Conservation (phyloP, 2,329 filamentous ascomycete species). For the Diaporthe caulivora region DNA sequence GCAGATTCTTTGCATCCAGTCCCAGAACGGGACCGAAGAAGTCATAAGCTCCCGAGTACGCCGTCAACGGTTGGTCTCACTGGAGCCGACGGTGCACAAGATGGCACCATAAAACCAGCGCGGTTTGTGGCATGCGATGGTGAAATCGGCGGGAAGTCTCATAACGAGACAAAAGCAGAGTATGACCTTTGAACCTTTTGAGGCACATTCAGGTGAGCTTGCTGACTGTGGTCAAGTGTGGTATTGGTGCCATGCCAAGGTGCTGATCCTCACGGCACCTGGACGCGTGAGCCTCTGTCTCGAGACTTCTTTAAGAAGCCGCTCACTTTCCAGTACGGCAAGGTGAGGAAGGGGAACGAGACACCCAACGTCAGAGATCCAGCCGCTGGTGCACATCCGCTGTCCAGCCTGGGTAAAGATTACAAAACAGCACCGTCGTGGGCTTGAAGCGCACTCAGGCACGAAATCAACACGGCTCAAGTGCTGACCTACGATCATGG, state of each 20-base stretch:
- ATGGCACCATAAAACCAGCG: neutral
- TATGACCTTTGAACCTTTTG: neutral
- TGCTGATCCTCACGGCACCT: slow-evolving; percentile 59
- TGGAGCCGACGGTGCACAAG: too few species aligned
- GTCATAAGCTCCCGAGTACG: neutral
- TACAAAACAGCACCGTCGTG: slow-evolving; percentile 53
- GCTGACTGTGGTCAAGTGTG: slow-evolving; percentile 43
- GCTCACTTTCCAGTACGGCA: slow-evolving; percentile 42
- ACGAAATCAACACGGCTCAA: slow-evolving; percentile 58
- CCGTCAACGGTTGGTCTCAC: neutral
- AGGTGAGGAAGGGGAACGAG: slow-evolving; percentile 36
- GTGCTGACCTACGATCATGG: slow-evolving; percentile 63
- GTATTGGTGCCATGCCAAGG: slow-evolving; percentile 64
- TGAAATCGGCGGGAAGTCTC: slow-evolving; percentile 49
- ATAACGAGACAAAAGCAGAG: slow-evolving; percentile 63
- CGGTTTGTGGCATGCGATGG: slow-evolving; percentile 44
- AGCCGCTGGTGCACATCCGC: neutral
- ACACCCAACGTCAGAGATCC: neutral
- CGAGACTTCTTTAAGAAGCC: slow-evolving; percentile 55
- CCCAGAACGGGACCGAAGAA: neutral
- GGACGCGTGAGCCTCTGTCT: slow-evolving; percentile 60
- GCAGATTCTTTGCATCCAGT: neutral
- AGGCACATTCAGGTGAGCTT: too few species aligned
- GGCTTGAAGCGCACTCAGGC: slow-evolving; percentile 62
- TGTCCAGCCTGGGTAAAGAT: slow-evolving; percentile 38